Percentiles rank a stretch among this genome's conserved stretches.
These are phyloP conservation scores for Mortierella sp. DNA, from an alignment of 371 early-diverging fungal species.

Conservation along the genomic window DNA sequence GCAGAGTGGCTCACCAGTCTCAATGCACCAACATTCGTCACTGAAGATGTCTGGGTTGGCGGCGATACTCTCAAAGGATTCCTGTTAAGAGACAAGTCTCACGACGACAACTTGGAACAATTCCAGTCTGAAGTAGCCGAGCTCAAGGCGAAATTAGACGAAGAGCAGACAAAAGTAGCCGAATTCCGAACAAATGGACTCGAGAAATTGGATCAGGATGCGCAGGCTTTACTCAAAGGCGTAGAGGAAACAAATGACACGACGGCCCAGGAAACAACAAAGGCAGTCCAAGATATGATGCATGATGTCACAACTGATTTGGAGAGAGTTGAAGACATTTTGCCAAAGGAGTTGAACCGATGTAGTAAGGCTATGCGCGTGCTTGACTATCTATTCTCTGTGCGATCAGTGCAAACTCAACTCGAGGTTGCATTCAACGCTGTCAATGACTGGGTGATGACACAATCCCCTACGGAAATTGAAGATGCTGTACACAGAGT, in stretches of 20 bases:
- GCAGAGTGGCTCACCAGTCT: conserved; percentile 38
- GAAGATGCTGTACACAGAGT: conserved; percentile 29
- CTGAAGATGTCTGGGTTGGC: conserved; percentile 39
- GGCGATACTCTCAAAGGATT: conserved; percentile 29
- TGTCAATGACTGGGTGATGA: conserved; percentile 35
- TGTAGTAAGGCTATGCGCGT: conserved; percentile 42
- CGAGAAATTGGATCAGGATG: conserved; percentile 29
- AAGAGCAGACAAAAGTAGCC: conserved; percentile 30
- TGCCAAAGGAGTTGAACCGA: conserved; percentile 36
- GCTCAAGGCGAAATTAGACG: conserved; percentile 30
- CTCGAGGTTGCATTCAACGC: conserved; percentile 36
- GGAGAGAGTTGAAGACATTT: conserved; percentile 25
- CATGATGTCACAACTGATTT: conserved; percentile 25
- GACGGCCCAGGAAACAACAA: conserved; percentile 21
- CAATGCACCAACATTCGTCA: conserved; percentile 31
- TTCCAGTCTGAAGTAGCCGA: conserved; percentile 13
- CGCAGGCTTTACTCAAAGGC: conserved; percentile 23
- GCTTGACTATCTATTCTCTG: conserved; percentile 40
- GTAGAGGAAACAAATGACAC: conserved; percentile 39
- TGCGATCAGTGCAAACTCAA: conserved; percentile 18
- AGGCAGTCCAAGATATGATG: conserved; percentile 25
- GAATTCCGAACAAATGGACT: conserved; percentile 29
- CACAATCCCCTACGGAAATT: conserved; percentile 29
- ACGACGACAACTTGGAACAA: conserved; percentile 35
- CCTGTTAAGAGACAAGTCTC: conserved; percentile 25